Conservation (phyloP, 495 filamentous ascomycete species). For the Pyrenula aspistea region DNA sequence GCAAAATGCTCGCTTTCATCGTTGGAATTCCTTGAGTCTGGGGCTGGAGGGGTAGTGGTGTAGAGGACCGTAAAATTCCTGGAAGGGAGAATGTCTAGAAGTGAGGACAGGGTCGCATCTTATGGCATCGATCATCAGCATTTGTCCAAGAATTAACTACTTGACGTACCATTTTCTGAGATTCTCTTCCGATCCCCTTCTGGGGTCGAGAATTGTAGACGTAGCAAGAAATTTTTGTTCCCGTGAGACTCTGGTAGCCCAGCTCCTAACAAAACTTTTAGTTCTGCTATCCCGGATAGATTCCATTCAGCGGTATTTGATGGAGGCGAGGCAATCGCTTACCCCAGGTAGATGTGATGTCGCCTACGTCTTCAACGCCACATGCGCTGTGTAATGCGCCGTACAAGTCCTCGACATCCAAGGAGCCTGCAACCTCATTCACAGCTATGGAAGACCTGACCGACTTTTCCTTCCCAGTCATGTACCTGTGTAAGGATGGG, state of each 20-base stretch:
- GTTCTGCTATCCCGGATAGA: too few species aligned
- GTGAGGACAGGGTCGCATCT: constrained; percentile 51
- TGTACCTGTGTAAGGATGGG: constrained; percentile 47
- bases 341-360: too few species aligned
- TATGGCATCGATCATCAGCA: too few species aligned
- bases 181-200: too few species aligned
- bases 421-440: constrained; percentile 49
- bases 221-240: too few species aligned
- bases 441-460: constrained; percentile 39
- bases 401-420: constrained; percentile 44
- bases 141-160: too few species aligned
- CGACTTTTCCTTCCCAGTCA: constrained; percentile 33
- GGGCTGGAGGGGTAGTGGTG: not conserved
- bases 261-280: too few species aligned
- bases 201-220: too few species aligned
- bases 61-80: constrained; percentile 18
- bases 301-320: too few species aligned
- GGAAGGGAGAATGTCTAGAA: constrained; percentile 41
- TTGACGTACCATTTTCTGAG: too few species aligned
- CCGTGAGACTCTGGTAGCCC: too few species aligned
- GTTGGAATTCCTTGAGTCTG: not conserved
- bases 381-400: constrained; percentile 38
- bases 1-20: not conserved
- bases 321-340: too few species aligned
- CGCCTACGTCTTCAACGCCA: constrained; percentile 21